A percentile compares a stretch with the other conserved stretches of the same genome.
phyloP scores from a whole-genome alignment of 2,329 filamentous ascomycete genomes.

The Fusarium sp. region DNA sequence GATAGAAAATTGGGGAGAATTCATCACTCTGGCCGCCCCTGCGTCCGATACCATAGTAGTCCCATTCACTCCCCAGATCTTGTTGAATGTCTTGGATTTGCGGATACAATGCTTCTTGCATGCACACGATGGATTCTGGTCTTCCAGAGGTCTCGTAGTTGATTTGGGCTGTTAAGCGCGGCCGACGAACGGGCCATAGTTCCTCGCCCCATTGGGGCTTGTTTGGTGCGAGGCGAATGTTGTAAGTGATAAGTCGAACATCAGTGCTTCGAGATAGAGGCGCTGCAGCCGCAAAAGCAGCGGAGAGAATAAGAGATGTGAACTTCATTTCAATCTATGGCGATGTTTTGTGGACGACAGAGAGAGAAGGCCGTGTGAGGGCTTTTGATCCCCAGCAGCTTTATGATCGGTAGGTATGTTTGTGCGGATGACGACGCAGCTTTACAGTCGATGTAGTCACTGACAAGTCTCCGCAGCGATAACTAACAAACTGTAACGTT shows the following conservation, averaged over 20 bases:
- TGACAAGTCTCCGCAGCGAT: neutral
- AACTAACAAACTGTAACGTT: neutral
- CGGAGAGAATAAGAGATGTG: constrained; percentile 8
- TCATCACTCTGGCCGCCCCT: constrained; percentile 71
- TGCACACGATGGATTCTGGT: constrained; percentile 64
- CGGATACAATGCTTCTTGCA: constrained; percentile 71
- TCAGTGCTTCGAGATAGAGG: constrained; percentile 23
- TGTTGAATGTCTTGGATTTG: constrained; percentile 67
- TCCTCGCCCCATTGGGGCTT: constrained; percentile 62
- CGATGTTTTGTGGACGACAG: neutral
- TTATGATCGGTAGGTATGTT: neutral
- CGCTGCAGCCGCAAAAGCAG: constrained; percentile 12
- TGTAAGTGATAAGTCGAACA: constrained; percentile 69
- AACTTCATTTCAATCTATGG: constrained; percentile 30
- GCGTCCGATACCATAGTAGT: constrained; percentile 64
- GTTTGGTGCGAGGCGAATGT: constrained; percentile 68
- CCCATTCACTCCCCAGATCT: constrained; percentile 55
- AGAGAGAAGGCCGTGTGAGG: neutral
- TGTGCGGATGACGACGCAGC: neutral
- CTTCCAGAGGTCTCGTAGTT: constrained; percentile 58
- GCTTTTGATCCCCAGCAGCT: neutral
- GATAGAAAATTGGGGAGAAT: constrained; percentile 75
- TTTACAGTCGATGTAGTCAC: neutral
- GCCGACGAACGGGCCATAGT: constrained; percentile 63
- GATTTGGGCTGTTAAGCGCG: constrained; percentile 62